A percentile compares a stretch with the other conserved stretches of the same genome.
These are phyloP conservation scores for Thermochaetoides thermophila DNA, from an alignment of 495 filamentous ascomycete species.

Conservation along the genomic window DNA sequence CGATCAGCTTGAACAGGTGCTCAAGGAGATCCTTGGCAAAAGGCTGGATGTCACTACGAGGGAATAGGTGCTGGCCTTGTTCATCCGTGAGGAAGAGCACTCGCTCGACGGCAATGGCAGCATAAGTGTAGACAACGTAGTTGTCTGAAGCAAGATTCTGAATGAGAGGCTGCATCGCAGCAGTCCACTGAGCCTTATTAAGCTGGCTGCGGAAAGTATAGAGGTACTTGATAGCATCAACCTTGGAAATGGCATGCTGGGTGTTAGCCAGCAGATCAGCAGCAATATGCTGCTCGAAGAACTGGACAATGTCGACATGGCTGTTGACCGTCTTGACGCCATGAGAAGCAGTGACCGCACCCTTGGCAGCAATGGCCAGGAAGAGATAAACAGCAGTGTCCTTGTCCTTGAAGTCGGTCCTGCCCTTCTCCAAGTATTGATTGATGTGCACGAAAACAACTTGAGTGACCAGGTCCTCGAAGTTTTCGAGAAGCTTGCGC, in stretches of 20 bases:
- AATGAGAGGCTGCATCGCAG: conserved; percentile 76
- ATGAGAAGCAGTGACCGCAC: conserved; percentile 63
- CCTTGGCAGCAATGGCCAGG: conserved; percentile 84
- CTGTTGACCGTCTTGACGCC: conserved; percentile 82
- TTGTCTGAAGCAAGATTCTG: conserved; percentile 74
- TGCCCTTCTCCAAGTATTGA: conserved; percentile 56
- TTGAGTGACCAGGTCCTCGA: conserved; percentile 66
- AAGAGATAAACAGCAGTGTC: conserved; percentile 95
- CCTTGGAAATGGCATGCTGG: conserved; percentile 75
- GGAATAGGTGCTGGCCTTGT: conserved; percentile 58
- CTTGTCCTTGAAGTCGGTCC: conserved; percentile 83
- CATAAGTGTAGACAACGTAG: conserved; percentile 95
- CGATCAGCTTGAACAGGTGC: conserved; percentile 84
- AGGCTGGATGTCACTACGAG: conserved; percentile 52
- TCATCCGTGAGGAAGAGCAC: conserved; percentile 66
- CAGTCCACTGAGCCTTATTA: conserved; percentile 73
- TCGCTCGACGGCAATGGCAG: conserved; percentile 85
- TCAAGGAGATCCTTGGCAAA: conserved; percentile 74
- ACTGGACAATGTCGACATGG: conserved; percentile 72
- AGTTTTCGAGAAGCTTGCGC: conserved; percentile 70
- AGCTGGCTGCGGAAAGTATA: conserved; percentile 87
- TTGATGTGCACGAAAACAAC: conserved; percentile 71
- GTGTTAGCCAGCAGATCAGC: conserved; percentile 56
- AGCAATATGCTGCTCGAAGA: conserved; percentile 82
- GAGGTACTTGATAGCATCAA: conserved; percentile 93